These are phyloP conservation scores for Trichoderma atroviride DNA, from an alignment of 2,329 filamentous ascomycete genomes.

Conservation along the genomic window DNA sequence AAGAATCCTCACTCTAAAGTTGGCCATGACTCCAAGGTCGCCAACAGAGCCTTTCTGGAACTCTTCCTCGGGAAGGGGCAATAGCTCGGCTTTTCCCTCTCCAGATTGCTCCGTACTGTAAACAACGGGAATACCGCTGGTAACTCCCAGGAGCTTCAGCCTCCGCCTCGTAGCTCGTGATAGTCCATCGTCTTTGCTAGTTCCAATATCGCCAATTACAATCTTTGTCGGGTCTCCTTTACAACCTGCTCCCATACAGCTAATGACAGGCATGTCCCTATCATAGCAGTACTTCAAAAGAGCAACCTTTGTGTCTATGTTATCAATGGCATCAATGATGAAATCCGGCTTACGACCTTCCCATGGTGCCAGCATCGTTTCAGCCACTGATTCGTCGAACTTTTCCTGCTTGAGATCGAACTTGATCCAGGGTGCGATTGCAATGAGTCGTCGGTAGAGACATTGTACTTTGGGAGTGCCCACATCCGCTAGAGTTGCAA, in stretches of 20 bases:
- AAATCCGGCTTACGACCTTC: conserved; percentile 71
- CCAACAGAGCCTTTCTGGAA: conserved; percentile 83
- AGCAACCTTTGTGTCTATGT: conserved; percentile 94
- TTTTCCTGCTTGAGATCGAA: conserved; percentile 87
- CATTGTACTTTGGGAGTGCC: conserved; percentile 90
- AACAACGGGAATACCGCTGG: conserved; percentile 84
- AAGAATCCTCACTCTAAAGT: conserved; percentile 92
- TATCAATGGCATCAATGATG: conserved; percentile 97
- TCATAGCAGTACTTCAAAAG: conserved; percentile 85
- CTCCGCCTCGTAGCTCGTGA: conserved; percentile 81
- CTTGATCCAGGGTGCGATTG: conserved; percentile 87
- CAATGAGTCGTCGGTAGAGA: conserved; percentile 75
- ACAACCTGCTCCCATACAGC: conserved; percentile 93
- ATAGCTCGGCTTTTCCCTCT: conserved; percentile 85
- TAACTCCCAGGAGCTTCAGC: conserved; percentile 76
- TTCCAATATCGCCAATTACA: conserved; percentile 87
- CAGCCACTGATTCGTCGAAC: conserved; percentile 70
- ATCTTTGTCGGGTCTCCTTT: conserved; percentile 86
- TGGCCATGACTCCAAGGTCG: conserved; percentile 84
- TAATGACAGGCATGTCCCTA: conserved; percentile 79
- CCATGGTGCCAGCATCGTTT: conserved; percentile 69
- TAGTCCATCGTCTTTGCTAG: conserved; percentile 83
- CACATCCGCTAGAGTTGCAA: conserved; percentile 91
- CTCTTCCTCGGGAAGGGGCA: conserved; percentile 86
- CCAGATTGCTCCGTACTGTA: conserved; percentile 90